A percentile compares a stretch with the other conserved stretches of the same genome.
phyloP scores from a whole-genome alignment of 225 moss, liverwort and hornwort species.

The Straminergon stramineum region DNA sequence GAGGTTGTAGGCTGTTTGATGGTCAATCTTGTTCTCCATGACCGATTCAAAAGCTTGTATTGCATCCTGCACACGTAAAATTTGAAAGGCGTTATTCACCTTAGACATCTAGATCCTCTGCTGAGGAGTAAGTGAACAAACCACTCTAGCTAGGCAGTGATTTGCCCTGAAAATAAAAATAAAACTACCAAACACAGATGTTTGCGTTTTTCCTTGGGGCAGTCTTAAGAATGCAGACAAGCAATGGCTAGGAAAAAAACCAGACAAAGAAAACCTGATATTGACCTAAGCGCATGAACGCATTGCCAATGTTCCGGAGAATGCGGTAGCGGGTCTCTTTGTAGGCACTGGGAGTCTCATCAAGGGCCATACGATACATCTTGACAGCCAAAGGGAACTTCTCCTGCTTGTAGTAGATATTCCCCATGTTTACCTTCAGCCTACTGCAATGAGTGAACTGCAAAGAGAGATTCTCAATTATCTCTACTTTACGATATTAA shows the following conservation, averaged over 20 bases:
- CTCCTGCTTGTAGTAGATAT: slow-evolving; percentile 84
- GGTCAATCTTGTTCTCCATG: slow-evolving; percentile 80
- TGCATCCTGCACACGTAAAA: slow-evolving; percentile 55
- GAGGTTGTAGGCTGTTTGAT: slow-evolving; percentile 85
- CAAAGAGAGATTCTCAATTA: background rate
- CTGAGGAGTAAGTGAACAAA: background rate
- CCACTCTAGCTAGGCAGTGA: background rate
- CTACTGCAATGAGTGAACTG: slow-evolving; percentile 71
- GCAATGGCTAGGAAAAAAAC: background rate
- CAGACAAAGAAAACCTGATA: slow-evolving; percentile 60
- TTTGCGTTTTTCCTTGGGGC: background rate
- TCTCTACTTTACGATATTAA: background rate
- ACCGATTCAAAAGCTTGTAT: slow-evolving; percentile 59
- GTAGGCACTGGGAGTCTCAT: slow-evolving; percentile 69
- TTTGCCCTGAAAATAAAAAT: background rate
- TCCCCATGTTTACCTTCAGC: slow-evolving; percentile 86
- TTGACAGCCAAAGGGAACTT: slow-evolving; percentile 68
- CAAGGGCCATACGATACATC: slow-evolving; percentile 89
- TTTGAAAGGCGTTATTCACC: background rate
- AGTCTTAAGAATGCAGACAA: background rate
- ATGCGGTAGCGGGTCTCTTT: slow-evolving; percentile 77
- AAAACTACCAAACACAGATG: background rate
- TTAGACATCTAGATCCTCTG: background rate
- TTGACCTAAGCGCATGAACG: slow-evolving; percentile 85
- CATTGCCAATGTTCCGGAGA: slow-evolving; percentile 76